A percentile compares a stretch with the other conserved stretches of the same genome.
phyloP scores from a whole-genome alignment of 306 rosid genomes.

The Inga oerstediana region DNA sequence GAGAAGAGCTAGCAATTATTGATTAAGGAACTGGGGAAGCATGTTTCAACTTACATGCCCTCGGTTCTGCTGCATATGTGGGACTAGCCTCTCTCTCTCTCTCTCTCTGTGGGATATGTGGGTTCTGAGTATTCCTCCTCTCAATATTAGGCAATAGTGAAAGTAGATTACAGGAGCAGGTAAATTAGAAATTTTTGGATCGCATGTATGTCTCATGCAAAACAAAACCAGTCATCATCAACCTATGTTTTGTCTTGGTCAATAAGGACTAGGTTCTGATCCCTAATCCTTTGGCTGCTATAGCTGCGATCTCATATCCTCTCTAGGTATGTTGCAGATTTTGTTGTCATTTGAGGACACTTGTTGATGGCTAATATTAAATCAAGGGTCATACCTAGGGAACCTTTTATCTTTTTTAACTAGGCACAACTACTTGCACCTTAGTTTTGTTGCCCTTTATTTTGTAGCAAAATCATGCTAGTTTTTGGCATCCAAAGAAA shows the following conservation, averaged over 20 bases:
- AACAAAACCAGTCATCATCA: slow-evolving; percentile 61
- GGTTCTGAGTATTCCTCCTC: slow-evolving; percentile 15
- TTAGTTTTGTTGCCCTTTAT: background rate
- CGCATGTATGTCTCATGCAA: slow-evolving; percentile 62
- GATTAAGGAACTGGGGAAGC: slow-evolving; percentile 62
- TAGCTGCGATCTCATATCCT: slow-evolving; percentile 39
- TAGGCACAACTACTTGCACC: background rate
- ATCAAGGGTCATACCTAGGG: slow-evolving; percentile 27
- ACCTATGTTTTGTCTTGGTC: slow-evolving; percentile 64
- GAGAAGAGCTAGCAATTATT: slow-evolving; percentile 54
- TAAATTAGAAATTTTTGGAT: slow-evolving; percentile 36
- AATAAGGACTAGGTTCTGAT: slow-evolving; percentile 40
- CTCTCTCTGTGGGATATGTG: slow-evolving; percentile 11
- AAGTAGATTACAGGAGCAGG: slow-evolving; percentile 38
- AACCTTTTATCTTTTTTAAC: slow-evolving; percentile 33
- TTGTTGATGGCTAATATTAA: slow-evolving; percentile 32
- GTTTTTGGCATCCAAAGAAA: background rate
- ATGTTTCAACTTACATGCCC: slow-evolving; percentile 62
- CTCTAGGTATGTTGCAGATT: slow-evolving; percentile 38
- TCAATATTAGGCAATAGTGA: background rate
- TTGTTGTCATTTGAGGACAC: slow-evolving; percentile 38
- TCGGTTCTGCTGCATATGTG: slow-evolving; percentile 55
- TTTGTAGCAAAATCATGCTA: slow-evolving; percentile 5
- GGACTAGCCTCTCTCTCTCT: slow-evolving; percentile 25
- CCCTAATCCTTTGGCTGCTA: slow-evolving; percentile 41